Base-by-base conservation (phyloP, 2,329 filamentous ascomycete species). In the Rutstroemia sp. region DNA sequence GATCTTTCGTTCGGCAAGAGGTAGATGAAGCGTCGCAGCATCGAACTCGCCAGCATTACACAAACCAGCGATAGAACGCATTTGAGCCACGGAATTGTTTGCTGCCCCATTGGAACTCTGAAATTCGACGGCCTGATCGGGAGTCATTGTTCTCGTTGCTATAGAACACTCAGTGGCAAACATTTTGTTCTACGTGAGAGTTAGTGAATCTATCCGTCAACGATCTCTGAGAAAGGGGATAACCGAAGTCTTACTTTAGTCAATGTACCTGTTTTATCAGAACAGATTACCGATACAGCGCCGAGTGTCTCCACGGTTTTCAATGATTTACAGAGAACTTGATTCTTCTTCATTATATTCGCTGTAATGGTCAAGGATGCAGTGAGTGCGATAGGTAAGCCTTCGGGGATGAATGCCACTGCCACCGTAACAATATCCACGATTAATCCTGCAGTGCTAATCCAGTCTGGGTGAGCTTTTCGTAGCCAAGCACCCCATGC, bases 21-120 rank as follows among this genome's bases (percentile, higher is more conserved):
- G 83, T 1, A 80, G 65, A 48, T 83, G 72, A 48, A 76, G 72
- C 0, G 84, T 85, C 0, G 82, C 74, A 0, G 81, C 81, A 63
- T 91, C 87, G 57, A 91, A 88, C 61, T 88, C 84, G 2, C 83
- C 86, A 9, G 84, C 83, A 60, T 91, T 91, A 71, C 87, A 91
- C 1, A 91, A 77, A 2, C 80, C 81, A 2, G 81, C 76, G 1
- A 87, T 67, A 4, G 81, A 73, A 6, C 81, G 78, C 1, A 90
- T 72, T 64, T 88, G 83, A 36, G 73, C 69, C 10, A 87, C 42
- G 0, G 78, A 72, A 16, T 72, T 75, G 57, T 68, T 71, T 21
- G 68, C 66, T 8, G 57, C 58, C 8, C 47, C 39, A n/a, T 47
- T 36, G 48, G 34, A 16, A 4, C 59, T 50, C 58, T 69, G 66